Evolutionary conservation across 2,329 filamentous ascomycete genomes (phyloP).

Genomic region (Trichophyton schoenleinii): DNA sequence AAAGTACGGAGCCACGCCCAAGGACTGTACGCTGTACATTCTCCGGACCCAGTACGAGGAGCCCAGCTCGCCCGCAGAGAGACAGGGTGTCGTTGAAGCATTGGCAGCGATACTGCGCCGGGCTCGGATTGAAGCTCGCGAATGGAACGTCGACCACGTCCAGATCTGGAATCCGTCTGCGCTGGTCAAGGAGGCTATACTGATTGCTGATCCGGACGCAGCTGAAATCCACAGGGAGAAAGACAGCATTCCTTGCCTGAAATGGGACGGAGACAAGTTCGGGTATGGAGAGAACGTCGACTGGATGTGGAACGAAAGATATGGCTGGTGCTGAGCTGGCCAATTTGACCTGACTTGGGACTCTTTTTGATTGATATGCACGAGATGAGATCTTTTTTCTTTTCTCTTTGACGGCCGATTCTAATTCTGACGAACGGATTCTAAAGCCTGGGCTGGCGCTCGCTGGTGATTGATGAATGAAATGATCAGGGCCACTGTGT

Average conservation of each 20-base stretch:
- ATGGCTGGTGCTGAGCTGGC: conserved; percentile 33
- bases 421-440: no score
- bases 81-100: conserved; percentile 39
- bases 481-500: not conserved
- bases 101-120: conserved; percentile 52
- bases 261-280: conserved; percentile 33
- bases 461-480: not conserved
- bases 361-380: no score
- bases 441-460: no score
- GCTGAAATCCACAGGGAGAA: conserved; percentile 35
- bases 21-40: conserved; percentile 32
- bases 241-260: conserved; percentile 35
- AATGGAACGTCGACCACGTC: conserved; percentile 58
- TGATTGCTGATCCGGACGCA: conserved; percentile 25
- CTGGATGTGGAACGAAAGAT: conserved; percentile 39
- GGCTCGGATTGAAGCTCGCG: conserved; percentile 56
- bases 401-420: no score
- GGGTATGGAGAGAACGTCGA: conserved; percentile 29
- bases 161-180: conserved; percentile 73
- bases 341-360: not conserved
- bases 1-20: conserved; percentile 25
- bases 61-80: conserved; percentile 28
- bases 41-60: conserved; percentile 32
- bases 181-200: conserved; percentile 34
- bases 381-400: no score